Evolutionary conservation across 257 asterid genomes (phyloP), one percentile per base, ranked within the genome.

Genomic region (Coffea eugenioides): DNA sequence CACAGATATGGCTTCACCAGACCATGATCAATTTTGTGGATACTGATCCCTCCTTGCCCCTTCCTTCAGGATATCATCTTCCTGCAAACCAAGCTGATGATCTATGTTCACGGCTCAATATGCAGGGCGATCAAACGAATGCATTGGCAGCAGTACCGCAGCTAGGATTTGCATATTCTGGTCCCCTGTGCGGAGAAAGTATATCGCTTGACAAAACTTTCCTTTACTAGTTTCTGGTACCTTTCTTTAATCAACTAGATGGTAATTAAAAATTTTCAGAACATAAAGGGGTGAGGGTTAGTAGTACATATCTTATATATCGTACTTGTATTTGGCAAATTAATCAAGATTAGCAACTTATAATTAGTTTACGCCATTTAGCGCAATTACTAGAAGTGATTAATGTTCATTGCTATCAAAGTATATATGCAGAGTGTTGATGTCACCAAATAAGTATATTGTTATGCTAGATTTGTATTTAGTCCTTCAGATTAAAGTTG

Each of bases 1-100:
- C 89, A 20, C 98, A 92, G 84, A 83, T 93, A 71, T 90, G 89
- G 92, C 90, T 91, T 27, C 96, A 91, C 36, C 93, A 89, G 56
- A 62, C 90, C 51, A 81, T 90, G 87, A 87, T 92, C 83, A 73
- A 71, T 79, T 71, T 78, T 2, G 89, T 76, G 2, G 80, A 76
- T 64, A 27, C 12, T 18, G 77, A 73, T 59, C 71, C 27, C 27
- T 51, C 49, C 67, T n/a, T 18, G 16, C 64, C 7, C 5, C 14
- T 11, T 54, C 13, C 31, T 46, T 46, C 64, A 31, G 27, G 3
- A 39, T 39, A 39, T 71, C 64, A n/a, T 57, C 20, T 59, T 11
- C 66, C 76, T 8, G 54, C 16, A 45, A 65, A 4, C 21, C 48
- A 46, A 8, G n/a, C 62, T 9, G 34, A 39, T 25, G 14, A 15